Conservation (phyloP, 805 yeast species). For the Nakazawaea wyomingensis region DNA sequence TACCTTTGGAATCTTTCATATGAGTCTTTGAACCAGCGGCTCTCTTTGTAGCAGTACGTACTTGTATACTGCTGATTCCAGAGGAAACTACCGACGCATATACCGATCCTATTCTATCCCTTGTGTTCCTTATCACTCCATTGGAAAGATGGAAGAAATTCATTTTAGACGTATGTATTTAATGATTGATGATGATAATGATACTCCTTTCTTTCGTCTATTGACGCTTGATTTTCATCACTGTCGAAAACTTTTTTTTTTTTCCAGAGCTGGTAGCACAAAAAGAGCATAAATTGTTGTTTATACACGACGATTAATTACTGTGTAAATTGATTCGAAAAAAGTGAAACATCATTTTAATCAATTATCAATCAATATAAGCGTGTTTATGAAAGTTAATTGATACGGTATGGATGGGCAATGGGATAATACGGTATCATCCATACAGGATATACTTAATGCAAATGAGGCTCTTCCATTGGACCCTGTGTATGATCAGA, state of each 20-base stretch:
- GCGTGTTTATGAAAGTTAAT: too few species aligned
- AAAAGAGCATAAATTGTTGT: too few species aligned
- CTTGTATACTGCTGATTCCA: constrained; percentile 26
- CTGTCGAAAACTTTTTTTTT: background rate
- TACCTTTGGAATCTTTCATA: constrained; percentile 92
- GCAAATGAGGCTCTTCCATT: constrained; percentile 51
- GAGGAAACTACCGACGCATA: constrained; percentile 3
- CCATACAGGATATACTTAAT: constrained; percentile 63
- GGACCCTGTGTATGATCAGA: constrained; percentile 32
- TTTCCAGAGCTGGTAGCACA: too few species aligned
- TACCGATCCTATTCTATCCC: constrained; percentile 7
- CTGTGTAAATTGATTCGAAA: too few species aligned
- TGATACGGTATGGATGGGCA: constrained; percentile 41
- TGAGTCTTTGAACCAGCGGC: constrained; percentile 95
- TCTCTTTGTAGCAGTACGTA: constrained; percentile 89
- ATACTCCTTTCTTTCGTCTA: background rate
- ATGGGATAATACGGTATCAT: constrained; percentile 66
- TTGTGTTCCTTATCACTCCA: constrained; percentile 9
- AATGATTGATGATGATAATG: too few species aligned
- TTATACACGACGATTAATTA: too few species aligned
- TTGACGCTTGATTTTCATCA: too few species aligned
- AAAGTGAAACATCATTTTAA: too few species aligned
- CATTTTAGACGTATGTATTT: background rate
- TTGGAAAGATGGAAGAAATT: constrained; percentile 5
- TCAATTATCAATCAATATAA: too few species aligned